phyloP scores from a whole-genome alignment of 441 rosid genomes.

The Populus hybrid region DNA sequence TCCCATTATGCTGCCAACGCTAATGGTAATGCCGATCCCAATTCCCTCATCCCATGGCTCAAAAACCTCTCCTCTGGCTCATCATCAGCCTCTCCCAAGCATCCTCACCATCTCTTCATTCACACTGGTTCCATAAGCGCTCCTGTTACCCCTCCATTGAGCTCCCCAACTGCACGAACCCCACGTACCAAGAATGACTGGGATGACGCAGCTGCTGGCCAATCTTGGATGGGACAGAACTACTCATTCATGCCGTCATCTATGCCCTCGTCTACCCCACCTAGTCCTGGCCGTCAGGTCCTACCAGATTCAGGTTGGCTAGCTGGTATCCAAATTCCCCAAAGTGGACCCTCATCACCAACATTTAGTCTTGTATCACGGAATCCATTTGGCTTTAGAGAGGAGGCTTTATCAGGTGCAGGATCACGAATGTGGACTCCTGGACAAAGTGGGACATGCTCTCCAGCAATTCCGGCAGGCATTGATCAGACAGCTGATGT shows the following conservation, averaged over 20 bases:
- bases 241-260: conserved; percentile 54
- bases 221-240: conserved; percentile 50
- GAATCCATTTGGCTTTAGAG: conserved; percentile 60
- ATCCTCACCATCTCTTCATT: conserved; percentile 52
- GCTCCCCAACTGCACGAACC: conserved; percentile 68
- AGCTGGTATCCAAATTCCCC: conserved; percentile 70
- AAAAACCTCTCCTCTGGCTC: conserved; percentile 82
- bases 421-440: conserved; percentile 94
- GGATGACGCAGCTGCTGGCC: conserved; percentile 50
- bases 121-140: conserved; percentile 91
- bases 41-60: conserved; percentile 96
- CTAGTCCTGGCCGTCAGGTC: conserved; percentile 70
- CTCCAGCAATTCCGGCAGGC: conserved; percentile 78
- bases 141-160: conserved; percentile 92
- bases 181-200: conserved; percentile 56
- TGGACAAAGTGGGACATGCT: conserved; percentile 89
- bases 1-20: conserved; percentile 47
- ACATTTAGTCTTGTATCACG: conserved; percentile 88
- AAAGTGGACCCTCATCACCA: conserved; percentile 87
- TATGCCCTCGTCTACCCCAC: conserved; percentile 73
- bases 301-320: conserved; percentile 81
- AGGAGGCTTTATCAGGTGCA: conserved; percentile 49
- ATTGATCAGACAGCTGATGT: conserved; percentile 68
- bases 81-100: conserved; percentile 68
- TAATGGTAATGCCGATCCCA: conserved; percentile 61